Evolutionary conservation across 352 stramenopile species (phyloP).

Genomic region (Globisporangium cystogenes): DNA sequence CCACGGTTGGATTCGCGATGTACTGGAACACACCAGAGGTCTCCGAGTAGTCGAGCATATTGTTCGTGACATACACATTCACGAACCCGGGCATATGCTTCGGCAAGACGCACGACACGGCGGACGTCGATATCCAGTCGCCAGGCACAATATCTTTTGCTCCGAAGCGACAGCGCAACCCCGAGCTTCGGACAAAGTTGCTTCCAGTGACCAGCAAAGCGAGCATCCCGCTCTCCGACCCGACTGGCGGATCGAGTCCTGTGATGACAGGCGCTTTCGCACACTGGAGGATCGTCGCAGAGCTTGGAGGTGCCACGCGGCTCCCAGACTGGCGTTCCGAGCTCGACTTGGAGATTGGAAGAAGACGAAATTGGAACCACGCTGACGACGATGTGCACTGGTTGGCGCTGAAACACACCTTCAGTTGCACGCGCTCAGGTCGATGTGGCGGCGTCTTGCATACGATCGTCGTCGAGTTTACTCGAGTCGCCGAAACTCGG

Average conservation of each 20-base stretch:
- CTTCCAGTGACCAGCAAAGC: conserved; percentile 21
- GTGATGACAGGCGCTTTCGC: conserved; percentile 11
- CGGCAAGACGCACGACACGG: conserved; percentile 26
- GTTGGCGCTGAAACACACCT: conserved; percentile 21
- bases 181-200: conserved; percentile 26
- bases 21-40: conserved; percentile 30
- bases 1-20: conserved; percentile 22
- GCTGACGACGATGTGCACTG: conserved; percentile 13
- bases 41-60: conserved; percentile 43
- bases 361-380: conserved; percentile 15
- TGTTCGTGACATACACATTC: conserved; percentile 44
- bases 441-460: conserved; percentile 25
- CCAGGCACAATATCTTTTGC: conserved; percentile 20
- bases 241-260: conserved; percentile 14
- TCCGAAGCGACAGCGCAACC: conserved; percentile 40
- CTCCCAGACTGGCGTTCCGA: conserved; percentile 13
- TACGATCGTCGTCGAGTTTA: conserved; percentile 24
- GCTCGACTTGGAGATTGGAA: conserved; percentile 15
- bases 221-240: conserved; percentile 26
- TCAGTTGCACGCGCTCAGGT: conserved; percentile 20
- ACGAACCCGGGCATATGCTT: conserved; percentile 22
- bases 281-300: conserved; percentile 21
- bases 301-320: no score
- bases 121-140: conserved; percentile 26
- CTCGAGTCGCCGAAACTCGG: conserved; percentile 2